Conservation (phyloP, 1,139 yeast species). For the Yamadazyma atmosphaerica region DNA sequence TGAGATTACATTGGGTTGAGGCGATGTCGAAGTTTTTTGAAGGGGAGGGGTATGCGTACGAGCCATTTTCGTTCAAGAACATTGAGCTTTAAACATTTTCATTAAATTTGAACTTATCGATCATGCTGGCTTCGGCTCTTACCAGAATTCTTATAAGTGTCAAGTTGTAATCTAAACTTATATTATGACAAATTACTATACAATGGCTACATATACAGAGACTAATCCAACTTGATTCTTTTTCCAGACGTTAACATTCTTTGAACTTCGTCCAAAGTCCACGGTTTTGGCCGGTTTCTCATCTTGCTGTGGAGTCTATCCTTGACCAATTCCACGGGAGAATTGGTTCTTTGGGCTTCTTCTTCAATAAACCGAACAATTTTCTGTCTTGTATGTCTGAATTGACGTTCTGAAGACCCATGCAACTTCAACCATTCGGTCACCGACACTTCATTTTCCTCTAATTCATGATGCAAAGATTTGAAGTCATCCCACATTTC, state of each 20-base stretch:
- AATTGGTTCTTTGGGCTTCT: constrained; percentile 26
- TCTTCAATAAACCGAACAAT: constrained; percentile 36
- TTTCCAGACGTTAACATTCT: constrained; percentile 37
- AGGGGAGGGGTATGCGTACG: constrained; percentile 90
- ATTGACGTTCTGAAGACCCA: constrained; percentile 35
- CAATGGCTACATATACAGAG: too few species aligned
- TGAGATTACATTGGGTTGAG: constrained; percentile 98
- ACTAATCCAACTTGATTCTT: constrained; percentile 29
- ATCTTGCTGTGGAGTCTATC: constrained; percentile 33
- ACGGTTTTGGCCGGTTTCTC: constrained; percentile 34
- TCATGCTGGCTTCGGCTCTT: too few species aligned
- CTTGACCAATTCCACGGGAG: constrained; percentile 27
- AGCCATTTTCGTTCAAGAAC: constrained; percentile 66
- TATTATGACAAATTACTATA: too few species aligned
- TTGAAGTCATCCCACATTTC: constrained; percentile 45
- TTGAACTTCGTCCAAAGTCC: constrained; percentile 43
- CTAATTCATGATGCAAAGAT: constrained; percentile 28
- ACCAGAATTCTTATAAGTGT: too few species aligned
- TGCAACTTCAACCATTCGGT: constrained; percentile 40
- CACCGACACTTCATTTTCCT: constrained; percentile 27
- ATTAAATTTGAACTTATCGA: too few species aligned
- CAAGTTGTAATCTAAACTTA: too few species aligned
- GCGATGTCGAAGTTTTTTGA: constrained; percentile 97
- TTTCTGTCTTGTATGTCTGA: constrained; percentile 35
- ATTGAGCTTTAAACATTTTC: constrained; percentile 15